These are phyloP conservation scores for Aspergillus hiratsukae DNA, from an alignment of 2,329 filamentous ascomycete species.

Conservation along the genomic window DNA sequence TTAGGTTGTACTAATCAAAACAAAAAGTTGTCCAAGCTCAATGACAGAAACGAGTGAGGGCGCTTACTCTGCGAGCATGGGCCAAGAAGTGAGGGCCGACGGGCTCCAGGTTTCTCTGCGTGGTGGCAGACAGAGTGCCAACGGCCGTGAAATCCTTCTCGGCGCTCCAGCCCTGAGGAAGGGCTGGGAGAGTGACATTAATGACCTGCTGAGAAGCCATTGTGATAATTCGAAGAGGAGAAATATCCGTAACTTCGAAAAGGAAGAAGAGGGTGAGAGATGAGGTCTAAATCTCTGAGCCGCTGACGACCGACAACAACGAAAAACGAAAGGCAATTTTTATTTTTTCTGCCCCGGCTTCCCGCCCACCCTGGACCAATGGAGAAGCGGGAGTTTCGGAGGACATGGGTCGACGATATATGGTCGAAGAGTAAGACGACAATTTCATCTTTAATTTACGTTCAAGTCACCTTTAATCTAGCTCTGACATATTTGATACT, in stretches of 20 bases:
- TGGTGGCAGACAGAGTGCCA: constrained; percentile 69
- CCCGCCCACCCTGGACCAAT: constrained; percentile 28
- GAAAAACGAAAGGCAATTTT: constrained; percentile 20
- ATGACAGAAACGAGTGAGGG: too few relatives aligned
- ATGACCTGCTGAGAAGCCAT: constrained; percentile 60
- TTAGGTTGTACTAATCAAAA: constrained; percentile 40
- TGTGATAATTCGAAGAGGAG: constrained; percentile 19
- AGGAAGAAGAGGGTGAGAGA: constrained; percentile 1
- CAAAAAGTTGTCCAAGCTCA: neutral
- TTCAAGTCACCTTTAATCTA: neutral
- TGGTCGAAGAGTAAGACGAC: neutral
- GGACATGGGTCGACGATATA: constrained; percentile 8
- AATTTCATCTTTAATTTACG: neutral
- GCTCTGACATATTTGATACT: neutral
- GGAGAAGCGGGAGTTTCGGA: constrained; percentile 21
- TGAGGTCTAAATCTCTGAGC: constrained; percentile 12
- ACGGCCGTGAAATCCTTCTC: constrained; percentile 91
- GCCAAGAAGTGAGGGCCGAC: constrained; percentile 97
- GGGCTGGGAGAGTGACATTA: constrained; percentile 57
- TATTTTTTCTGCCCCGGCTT: constrained; percentile 34
- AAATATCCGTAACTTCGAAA: neutral
- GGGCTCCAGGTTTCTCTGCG: constrained; percentile 86
- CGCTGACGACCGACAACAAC: constrained; percentile 7
- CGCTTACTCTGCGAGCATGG: constrained; percentile 72
- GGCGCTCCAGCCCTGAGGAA: constrained; percentile 72